phyloP scores from a whole-genome alignment of 1,284 basidiomycete genomes.

The Fomitopsis palustris region DNA sequence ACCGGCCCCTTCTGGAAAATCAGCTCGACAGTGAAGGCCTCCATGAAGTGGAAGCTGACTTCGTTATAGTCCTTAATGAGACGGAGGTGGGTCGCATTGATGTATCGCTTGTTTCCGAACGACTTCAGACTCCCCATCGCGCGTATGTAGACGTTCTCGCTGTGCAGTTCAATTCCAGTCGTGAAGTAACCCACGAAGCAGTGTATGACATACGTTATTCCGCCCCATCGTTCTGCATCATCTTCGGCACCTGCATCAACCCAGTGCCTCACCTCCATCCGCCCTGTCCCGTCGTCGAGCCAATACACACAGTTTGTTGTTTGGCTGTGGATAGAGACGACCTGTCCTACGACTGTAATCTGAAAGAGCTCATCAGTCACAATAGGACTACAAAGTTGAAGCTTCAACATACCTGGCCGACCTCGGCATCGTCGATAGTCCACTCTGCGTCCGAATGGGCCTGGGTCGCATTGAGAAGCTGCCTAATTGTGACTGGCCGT shows the following conservation, averaged over 20 bases:
- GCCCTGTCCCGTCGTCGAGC: constrained; percentile 89
- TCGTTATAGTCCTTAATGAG: constrained; percentile 75
- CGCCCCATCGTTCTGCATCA: constrained; percentile 41
- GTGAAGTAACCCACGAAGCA: not conserved
- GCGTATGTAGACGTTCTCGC: constrained; percentile 79
- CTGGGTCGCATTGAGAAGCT: constrained; percentile 77
- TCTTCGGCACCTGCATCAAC: constrained; percentile 63
- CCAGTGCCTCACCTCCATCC: constrained; percentile 89
- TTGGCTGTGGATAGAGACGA: constrained; percentile 66
- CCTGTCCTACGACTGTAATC: constrained; percentile 80
- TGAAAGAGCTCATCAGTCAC: constrained; percentile 21
- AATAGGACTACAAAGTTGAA: not conserved
- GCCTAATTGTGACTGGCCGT: constrained; percentile 84
- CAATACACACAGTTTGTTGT: constrained; percentile 82
- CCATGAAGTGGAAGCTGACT: constrained; percentile 75
- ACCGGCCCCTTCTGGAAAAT: constrained; percentile 40
- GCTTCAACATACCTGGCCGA: constrained; percentile 65
- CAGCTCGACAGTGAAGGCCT: constrained; percentile 47
- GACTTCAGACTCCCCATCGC: constrained; percentile 88
- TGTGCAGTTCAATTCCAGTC: constrained; percentile 28
- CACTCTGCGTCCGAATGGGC: constrained; percentile 88
- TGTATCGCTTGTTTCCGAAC: constrained; percentile 81
- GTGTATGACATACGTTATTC: constrained; percentile 40
- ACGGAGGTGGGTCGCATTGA: constrained; percentile 76
- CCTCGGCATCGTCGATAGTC: constrained; percentile 76